These are phyloP conservation scores for Eragrostis curvula DNA, from an alignment of 176 grass and related monocot species.

Conservation along the genomic window DNA sequence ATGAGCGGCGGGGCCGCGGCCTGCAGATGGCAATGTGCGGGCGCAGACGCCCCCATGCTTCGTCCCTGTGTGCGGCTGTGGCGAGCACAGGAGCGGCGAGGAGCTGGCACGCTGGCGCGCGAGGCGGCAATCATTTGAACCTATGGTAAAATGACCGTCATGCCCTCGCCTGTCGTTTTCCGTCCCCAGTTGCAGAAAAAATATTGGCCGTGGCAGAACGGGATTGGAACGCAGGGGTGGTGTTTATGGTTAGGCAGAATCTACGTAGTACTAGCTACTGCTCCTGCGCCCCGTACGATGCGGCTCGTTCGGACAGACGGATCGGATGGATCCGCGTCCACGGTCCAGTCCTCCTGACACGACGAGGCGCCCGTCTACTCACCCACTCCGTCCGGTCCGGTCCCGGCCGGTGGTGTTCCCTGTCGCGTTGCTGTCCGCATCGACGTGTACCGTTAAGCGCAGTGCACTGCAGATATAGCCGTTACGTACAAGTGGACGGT, in stretches of 20 bases:
- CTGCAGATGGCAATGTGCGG: neutral
- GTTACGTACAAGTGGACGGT: no score
- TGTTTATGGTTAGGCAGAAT: neutral
- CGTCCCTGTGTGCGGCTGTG: neutral
- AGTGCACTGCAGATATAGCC: neutral
- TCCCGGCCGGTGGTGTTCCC: no score
- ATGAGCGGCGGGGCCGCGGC: no score
- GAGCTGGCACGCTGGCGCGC: neutral
- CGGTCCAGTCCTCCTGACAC: neutral
- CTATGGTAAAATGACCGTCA: neutral
- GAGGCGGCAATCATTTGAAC: constrained; percentile 34
- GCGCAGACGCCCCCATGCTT: neutral
- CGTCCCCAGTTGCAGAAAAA: no score
- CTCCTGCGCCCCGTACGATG: constrained; percentile 1
- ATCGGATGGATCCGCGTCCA: neutral
- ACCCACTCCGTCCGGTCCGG: no score
- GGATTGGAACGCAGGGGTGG: neutral
- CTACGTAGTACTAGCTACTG: no score
- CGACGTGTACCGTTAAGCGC: neutral
- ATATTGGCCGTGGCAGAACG: neutral
- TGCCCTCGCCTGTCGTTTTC: neutral
- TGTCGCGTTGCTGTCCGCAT: neutral
- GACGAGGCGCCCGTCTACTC: no score
- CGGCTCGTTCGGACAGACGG: neutral
- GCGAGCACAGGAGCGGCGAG: neutral